phyloP scores from a whole-genome alignment of 73 alveolate genomes.

The Stentor roeselii region DNA sequence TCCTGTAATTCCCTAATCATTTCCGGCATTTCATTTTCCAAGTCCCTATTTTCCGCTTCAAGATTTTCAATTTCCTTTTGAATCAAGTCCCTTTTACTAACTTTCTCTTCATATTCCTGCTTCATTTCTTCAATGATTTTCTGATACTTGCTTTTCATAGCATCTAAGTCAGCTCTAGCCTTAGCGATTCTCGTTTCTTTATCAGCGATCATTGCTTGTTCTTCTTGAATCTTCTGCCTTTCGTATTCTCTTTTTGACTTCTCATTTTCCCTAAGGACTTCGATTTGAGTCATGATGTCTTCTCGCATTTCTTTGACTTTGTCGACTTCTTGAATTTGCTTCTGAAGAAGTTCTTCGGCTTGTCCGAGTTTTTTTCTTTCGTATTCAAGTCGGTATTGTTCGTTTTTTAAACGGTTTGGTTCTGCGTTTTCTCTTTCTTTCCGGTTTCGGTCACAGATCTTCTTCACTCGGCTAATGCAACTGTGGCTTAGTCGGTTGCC shows the following conservation, averaged over 20 bases:
- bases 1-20: conserved; percentile 8
- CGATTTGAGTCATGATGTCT: conserved; percentile 71
- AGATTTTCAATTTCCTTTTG: not conserved
- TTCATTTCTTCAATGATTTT: conserved; percentile 29
- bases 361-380: conserved; percentile 87
- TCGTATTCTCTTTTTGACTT: conserved; percentile 72
- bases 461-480: conserved; percentile 81
- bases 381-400: conserved; percentile 86
- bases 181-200: conserved; percentile 67
- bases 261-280: conserved; percentile 66
- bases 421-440: conserved; percentile 82
- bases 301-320: conserved; percentile 72
- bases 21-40: conserved; percentile 30
- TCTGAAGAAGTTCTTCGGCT: conserved; percentile 74
- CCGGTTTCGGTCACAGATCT: conserved; percentile 67
- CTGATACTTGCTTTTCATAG: conserved; percentile 23
- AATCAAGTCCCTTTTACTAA: conserved; percentile 2
- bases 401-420: conserved; percentile 86
- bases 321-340: conserved; percentile 69
- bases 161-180: conserved; percentile 34
- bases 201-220: conserved; percentile 61
- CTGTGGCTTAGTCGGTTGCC: conserved; percentile 93
- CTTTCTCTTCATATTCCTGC: not conserved
- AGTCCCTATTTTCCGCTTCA: conserved; percentile 28
- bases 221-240: conserved; percentile 66